phyloP scores from a whole-genome alignment of 768 basidiomycete genomes.

The Auriscalpium orientale region DNA sequence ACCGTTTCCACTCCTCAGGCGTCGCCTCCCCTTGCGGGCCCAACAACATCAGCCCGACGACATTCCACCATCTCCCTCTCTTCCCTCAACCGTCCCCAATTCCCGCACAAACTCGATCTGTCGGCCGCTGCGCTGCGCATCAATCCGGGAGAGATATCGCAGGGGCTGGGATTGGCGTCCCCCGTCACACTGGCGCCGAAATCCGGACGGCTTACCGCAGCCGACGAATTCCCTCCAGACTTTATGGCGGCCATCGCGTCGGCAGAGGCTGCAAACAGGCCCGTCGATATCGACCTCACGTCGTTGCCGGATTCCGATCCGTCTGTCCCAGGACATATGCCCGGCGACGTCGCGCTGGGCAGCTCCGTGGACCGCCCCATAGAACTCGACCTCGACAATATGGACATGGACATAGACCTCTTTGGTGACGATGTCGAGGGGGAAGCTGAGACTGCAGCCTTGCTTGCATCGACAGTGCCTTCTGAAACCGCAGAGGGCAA shows the following conservation, averaged over 20 bases:
- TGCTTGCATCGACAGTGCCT: neutral
- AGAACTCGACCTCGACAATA: constrained; percentile 71
- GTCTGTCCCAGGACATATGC: constrained; percentile 22
- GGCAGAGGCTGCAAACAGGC: constrained; percentile 25
- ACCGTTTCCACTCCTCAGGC: constrained; percentile 26
- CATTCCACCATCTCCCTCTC: constrained; percentile 76
- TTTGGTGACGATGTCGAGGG: constrained; percentile 1
- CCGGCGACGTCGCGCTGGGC: constrained; percentile 35
- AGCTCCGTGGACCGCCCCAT: constrained; percentile 76
- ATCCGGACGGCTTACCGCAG: constrained; percentile 47
- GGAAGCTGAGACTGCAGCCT: neutral
- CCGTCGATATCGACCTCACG: constrained; percentile 53
- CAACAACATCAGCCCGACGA: constrained; percentile 39
- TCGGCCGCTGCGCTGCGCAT: constrained; percentile 62
- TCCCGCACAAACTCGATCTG: constrained; percentile 75
- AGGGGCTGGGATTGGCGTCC: constrained; percentile 56
- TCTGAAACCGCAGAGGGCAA: neutral
- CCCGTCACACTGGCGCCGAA: constrained; percentile 79
- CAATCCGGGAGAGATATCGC: constrained; percentile 51
- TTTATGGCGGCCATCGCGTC: constrained; percentile 50
- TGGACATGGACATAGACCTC: constrained; percentile 43
- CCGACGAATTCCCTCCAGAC: constrained; percentile 45
- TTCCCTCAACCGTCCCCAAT: constrained; percentile 62
- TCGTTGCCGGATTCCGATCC: constrained; percentile 19
- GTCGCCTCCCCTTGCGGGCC: constrained; percentile 26